Evolutionary conservation across 768 basidiomycete genomes (phyloP).

Genomic region (Tephrocybe sp.): DNA sequence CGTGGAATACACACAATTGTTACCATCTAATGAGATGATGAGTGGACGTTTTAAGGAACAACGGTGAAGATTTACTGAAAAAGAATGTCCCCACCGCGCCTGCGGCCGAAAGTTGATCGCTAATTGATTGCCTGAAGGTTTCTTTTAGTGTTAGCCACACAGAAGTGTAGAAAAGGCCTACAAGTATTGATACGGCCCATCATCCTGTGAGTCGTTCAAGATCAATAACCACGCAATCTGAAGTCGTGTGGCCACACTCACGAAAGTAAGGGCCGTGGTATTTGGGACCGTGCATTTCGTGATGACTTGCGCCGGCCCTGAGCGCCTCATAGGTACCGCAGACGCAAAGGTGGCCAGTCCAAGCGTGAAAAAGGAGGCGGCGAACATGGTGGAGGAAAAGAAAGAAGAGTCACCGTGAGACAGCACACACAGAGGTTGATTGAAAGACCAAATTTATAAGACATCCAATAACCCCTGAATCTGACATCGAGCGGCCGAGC

Average conservation of each 20-base stretch:
- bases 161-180: conserved; percentile 15
- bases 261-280: conserved; percentile 42
- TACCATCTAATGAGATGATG: conserved; percentile 13
- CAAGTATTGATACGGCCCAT: conserved; percentile 40
- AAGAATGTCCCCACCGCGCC: conserved; percentile 30
- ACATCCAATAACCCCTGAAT: background rate
- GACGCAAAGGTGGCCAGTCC: conserved; percentile 15
- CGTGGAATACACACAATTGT: conserved; percentile 12
- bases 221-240: background rate
- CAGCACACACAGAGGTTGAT: background rate
- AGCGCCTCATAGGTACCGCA: conserved; percentile 22
- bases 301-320: conserved; percentile 28
- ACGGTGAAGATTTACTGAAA: conserved; percentile 28
- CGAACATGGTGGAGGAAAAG: conserved; percentile 16
- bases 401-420: background rate
- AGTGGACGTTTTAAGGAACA: background rate
- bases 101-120: conserved; percentile 21
- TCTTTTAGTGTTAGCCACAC: background rate
- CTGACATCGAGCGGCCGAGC: background rate
- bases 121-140: conserved; percentile 35
- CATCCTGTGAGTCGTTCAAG: conserved; percentile 30
- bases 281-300: conserved; percentile 34
- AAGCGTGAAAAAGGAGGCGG: conserved; percentile 12
- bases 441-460: background rate
- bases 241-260: conserved; percentile 19